Conservation (phyloP, 345 rosid genomes). For the Arabis hirsuta region DNA sequence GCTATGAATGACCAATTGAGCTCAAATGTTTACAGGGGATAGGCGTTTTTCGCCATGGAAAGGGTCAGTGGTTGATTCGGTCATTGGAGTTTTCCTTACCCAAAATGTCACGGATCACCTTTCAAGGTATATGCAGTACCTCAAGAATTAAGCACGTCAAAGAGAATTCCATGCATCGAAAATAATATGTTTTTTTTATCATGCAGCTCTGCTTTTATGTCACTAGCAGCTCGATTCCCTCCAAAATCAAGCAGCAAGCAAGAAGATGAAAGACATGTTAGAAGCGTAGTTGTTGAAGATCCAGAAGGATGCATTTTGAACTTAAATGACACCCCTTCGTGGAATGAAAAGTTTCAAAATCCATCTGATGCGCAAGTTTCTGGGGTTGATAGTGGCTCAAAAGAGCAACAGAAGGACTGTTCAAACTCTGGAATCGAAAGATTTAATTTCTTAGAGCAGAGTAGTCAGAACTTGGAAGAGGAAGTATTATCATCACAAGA, state of each 20-base stretch:
- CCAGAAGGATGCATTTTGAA: conserved; percentile 54
- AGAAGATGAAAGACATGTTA: conserved; percentile 37
- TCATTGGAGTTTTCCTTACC: conserved; percentile 93
- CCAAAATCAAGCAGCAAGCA: conserved; percentile 47
- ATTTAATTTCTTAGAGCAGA: conserved; percentile 47
- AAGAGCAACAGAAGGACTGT: conserved; percentile 45
- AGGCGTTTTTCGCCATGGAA: conserved; percentile 98
- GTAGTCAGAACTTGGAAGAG: conserved; percentile 60
- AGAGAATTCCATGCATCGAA: conserved; percentile 22
- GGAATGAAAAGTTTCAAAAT: conserved; percentile 48
- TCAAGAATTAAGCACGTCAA: conserved; percentile 14
- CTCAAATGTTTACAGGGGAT: conserved; percentile 65
- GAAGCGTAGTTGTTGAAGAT: conserved; percentile 57
- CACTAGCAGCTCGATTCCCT: conserved; percentile 80
- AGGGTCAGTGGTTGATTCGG: conserved; percentile 98
- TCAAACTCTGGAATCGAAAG: conserved; percentile 51
- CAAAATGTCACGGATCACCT: conserved; percentile 97
- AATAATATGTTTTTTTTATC: conserved; percentile 29
- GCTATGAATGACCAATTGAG: conserved; percentile 15
- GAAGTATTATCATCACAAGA: conserved; percentile 79
- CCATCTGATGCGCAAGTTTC: conserved; percentile 49
- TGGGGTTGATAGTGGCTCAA: conserved; percentile 43
- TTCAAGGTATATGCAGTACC: conserved; percentile 66
- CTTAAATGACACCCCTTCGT: conserved; percentile 48
- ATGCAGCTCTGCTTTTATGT: conserved; percentile 97